A percentile compares a stretch with the other conserved stretches of the same genome.
These are phyloP conservation scores for Fusarium drepaniforme DNA, from an alignment of 2,329 filamentous ascomycete genomes.

Conservation along the genomic window DNA sequence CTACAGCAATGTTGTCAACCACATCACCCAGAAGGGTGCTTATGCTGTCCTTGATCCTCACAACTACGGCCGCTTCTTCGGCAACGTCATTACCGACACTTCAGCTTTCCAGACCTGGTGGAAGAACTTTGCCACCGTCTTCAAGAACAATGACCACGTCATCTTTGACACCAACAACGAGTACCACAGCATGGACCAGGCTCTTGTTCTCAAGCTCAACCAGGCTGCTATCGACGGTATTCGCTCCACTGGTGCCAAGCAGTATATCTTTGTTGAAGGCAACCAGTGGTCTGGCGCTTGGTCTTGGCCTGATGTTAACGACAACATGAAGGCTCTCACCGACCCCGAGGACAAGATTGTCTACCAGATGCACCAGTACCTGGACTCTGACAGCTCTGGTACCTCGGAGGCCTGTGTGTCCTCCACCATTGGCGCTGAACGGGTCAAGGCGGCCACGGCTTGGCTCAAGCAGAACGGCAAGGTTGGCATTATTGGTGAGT, in stretches of 20 bases:
- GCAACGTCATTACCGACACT: conserved; percentile 65
- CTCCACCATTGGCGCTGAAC: conserved; percentile 61
- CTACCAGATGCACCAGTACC: conserved; percentile 72
- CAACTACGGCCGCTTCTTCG: conserved; percentile 70
- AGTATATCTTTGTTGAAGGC: conserved; percentile 69
- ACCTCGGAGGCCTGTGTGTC: conserved; percentile 62
- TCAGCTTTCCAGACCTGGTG: conserved; percentile 68
- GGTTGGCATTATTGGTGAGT: conserved; percentile 67
- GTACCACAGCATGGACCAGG: conserved; percentile 72
- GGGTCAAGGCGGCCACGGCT: conserved; percentile 60
- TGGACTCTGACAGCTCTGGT: conserved; percentile 66
- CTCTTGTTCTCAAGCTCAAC: conserved; percentile 70
- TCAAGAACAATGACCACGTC: conserved; percentile 65
- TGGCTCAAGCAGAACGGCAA: conserved; percentile 69
- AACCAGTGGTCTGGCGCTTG: conserved; percentile 68
- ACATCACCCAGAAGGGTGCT: conserved; percentile 56
- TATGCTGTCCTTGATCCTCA: conserved; percentile 71
- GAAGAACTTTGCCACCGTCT: conserved; percentile 65
- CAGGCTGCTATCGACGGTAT: conserved; percentile 74
- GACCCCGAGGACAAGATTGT: conserved; percentile 64
- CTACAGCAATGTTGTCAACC: conserved; percentile 48
- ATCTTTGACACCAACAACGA: conserved; percentile 78
- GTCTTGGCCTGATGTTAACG: conserved; percentile 56
- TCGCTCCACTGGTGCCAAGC: conserved; percentile 68
- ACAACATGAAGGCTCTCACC: conserved; percentile 55